Evolutionary conservation across 305 asterid genomes (phyloP).

Genomic region (Ilex paraguariensis): DNA sequence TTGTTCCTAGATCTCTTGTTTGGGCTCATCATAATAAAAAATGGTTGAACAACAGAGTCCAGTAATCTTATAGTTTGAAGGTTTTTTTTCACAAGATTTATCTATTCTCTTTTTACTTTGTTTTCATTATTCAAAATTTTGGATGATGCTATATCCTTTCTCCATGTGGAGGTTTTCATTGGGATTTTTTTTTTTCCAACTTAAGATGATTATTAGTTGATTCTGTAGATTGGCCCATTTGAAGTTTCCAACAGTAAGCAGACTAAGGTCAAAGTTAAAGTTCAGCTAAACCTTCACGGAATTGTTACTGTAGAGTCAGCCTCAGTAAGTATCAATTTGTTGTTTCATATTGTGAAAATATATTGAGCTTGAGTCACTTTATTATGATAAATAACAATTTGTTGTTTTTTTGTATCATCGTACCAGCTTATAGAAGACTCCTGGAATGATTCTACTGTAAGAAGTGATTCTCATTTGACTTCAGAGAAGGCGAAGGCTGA

Average conservation of each 20-base stretch:
- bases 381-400: background rate
- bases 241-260: conserved; percentile 49
- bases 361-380: background rate
- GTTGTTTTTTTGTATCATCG: conserved; percentile 14
- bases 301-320: conserved; percentile 68
- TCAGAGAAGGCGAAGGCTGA: conserved; percentile 47
- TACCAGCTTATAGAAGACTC: conserved; percentile 68
- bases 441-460: conserved; percentile 32
- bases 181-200: conserved; percentile 8
- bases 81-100: too few species aligned
- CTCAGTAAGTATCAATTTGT: conserved; percentile 45
- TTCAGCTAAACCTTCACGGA: conserved; percentile 78
- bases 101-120: too few species aligned
- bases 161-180: background rate
- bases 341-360: conserved; percentile 8
- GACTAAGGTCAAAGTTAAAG: conserved; percentile 60
- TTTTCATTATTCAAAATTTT: background rate
- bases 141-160: background rate
- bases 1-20: too few species aligned
- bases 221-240: conserved; percentile 78
- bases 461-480: conserved; percentile 26
- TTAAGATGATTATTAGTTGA: background rate
- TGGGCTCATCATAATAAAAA: too few species aligned
- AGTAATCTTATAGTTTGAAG: too few species aligned
- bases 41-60: too few species aligned